Conservation (phyloP, 805 yeast genomes). For the Kluyveromyces lactis region DNA sequence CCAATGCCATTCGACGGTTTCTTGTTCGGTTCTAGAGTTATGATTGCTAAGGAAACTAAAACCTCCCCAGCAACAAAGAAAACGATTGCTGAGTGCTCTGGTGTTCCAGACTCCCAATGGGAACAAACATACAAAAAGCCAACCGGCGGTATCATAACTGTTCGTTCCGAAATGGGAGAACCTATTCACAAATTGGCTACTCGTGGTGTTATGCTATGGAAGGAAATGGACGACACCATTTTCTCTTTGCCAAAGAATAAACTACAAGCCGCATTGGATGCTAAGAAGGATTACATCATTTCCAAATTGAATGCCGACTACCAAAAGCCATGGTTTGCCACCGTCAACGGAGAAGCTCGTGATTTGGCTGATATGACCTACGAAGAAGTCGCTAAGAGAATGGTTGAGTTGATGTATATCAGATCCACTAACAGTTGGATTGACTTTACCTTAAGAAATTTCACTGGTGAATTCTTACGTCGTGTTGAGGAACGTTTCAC, state of each 20-base stretch:
- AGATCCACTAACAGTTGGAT: slow-evolving; percentile 77
- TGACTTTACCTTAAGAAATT: slow-evolving; percentile 75
- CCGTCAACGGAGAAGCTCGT: slow-evolving; percentile 61
- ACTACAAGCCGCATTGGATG: slow-evolving; percentile 67
- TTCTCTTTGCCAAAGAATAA: slow-evolving; percentile 87
- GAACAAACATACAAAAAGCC: slow-evolving; percentile 90
- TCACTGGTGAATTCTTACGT: slow-evolving; percentile 78
- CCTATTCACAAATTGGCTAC: slow-evolving; percentile 98
- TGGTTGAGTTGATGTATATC: slow-evolving; percentile 83
- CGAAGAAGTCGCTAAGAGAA: slow-evolving; percentile 78
- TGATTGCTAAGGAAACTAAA: slow-evolving; percentile 94
- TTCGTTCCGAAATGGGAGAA: slow-evolving; percentile 98
- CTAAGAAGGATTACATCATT: slow-evolving; percentile 83
- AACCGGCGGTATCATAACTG: slow-evolving; percentile 95
- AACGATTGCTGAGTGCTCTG: slow-evolving; percentile 83
- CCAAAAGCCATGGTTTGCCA: slow-evolving; percentile 98
- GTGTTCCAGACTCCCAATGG: slow-evolving; percentile 87
- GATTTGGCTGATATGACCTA: slow-evolving; percentile 96
- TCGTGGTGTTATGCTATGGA: slow-evolving; percentile 95
- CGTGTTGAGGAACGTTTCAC: slow-evolving; percentile 97
- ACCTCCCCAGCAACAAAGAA: slow-evolving; percentile 91
- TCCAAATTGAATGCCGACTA: slow-evolving; percentile 81
- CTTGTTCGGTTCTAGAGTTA: slow-evolving; percentile 90
- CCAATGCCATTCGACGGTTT: slow-evolving; percentile 99
- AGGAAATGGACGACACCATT: slow-evolving; percentile 90